These are phyloP conservation scores for Diphasiastrum complanatum DNA, from an alignment of 83 land plant genomes.

Conservation along the genomic window DNA sequence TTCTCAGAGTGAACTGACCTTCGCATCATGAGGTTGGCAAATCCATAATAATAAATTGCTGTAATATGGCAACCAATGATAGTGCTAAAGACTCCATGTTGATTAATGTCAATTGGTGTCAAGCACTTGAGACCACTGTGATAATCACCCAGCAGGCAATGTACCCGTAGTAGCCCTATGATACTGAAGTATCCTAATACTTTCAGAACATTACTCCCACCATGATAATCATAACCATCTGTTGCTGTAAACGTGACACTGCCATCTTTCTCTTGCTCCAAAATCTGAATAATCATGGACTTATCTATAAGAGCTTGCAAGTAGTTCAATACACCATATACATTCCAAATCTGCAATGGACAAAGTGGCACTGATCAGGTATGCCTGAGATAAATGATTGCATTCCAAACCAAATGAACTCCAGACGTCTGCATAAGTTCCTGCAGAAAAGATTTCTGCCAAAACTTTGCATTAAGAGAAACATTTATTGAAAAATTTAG, in stretches of 20 bases:
- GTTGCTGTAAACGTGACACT: conserved; percentile 64
- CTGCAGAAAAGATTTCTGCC: too few species aligned
- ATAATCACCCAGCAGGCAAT: conserved; percentile 82
- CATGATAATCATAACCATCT: conserved; percentile 85
- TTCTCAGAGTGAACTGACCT: conserved; percentile 37
- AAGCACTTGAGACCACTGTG: conserved; percentile 78
- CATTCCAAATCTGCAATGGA: conserved; percentile 72
- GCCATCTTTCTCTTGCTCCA: conserved; percentile 81
- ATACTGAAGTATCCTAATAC: conserved; percentile 84
- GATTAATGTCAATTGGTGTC: conserved; percentile 67
- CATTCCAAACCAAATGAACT: too few species aligned
- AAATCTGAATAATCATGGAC: conserved; percentile 57
- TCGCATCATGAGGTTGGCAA: conserved; percentile 79
- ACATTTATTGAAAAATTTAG: too few species aligned
- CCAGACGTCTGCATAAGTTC: too few species aligned
- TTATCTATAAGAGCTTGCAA: conserved; percentile 87
- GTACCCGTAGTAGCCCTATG: conserved; percentile 73
- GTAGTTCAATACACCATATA: conserved; percentile 78
- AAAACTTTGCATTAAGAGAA: too few species aligned
- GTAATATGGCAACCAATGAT: conserved; percentile 80
- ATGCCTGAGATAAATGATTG: too few species aligned
- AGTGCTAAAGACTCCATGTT: conserved; percentile 62
- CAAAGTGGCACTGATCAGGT: too few species aligned
- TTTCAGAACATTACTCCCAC: conserved; percentile 90
- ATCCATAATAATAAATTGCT: conserved; percentile 78